Evolutionary conservation across 1,284 basidiomycete species (phyloP), one percentile per base, ranked within the genome.

Genomic region (Omphalotus olearius): DNA sequence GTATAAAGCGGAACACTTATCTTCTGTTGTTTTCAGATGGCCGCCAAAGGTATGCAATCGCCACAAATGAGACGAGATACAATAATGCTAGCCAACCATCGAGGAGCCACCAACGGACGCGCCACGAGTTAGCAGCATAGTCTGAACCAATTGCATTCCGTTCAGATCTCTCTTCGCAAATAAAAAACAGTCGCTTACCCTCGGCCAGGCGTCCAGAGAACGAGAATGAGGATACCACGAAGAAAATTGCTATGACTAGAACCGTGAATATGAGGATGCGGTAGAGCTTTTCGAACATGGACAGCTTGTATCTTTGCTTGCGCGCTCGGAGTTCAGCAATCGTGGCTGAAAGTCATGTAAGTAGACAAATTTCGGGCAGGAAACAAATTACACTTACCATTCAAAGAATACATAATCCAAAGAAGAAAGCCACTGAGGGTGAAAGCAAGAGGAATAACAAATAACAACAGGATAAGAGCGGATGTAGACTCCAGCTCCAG

Each of bases 121-220:
- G 81, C 96, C 96, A 99, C n/a, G 92, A 91, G 56, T 88, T 86
- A 1, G 95, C 90, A 6, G 91, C 88, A 64, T 96, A 98, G 64
- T 96, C 92, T 93, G 54, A 10, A 40, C 17, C 26, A 39, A 39
- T 23, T 6, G 49, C 39, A 18, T 4, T 6, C 2, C 3, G 23
- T 28, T 28, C 10, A 16, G 35, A 14, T 11, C 50, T 46, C 26
- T 17, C 40, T 45, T 40, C 46, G 44, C 36, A 45, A 20, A 44
- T 46, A 45, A 20, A 46, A 26, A 17, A 60, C n/a, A 4, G 25
- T 17, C 6, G 16, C 69, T 30, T 47, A 90, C 91, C 90, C 79
- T 97, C 92, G 6, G 91, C 88, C 16, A 92, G 73, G 47, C 94
- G 83, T 56, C 91, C 91, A 0, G 93, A 93, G 70, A 99, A 93